Evolutionary conservation across 495 filamentous ascomycete genomes (phyloP), one percentile per base, ranked within the genome.

Genomic region (Tuber indicum): DNA sequence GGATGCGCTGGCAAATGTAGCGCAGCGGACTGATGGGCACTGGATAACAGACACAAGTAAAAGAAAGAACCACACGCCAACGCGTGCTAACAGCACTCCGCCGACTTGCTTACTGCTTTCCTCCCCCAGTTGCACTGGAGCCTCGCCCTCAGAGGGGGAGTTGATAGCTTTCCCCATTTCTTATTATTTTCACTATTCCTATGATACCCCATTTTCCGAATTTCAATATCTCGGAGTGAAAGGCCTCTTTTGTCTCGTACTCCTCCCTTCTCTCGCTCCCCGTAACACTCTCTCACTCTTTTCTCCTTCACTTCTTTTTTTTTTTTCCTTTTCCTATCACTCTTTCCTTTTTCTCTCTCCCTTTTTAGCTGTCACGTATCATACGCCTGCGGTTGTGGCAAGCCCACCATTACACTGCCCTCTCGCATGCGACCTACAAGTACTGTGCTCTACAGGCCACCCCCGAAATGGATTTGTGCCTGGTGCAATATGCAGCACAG

Each of bases 61-160:
- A 62, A 5, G n/a, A 14, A 62, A 3, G 58, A 66, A 75, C 73
- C 71, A 79, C 71, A 77, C 76, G 58, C 58, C 58, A 66, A 66
- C 58, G 58, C 58, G 58, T 66, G 9, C 76, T 52, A 75, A 80
- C 78, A 80, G 73, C 78, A 79, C 74, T 79, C 58, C 58, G 78
- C 78, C 77, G 77, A 80, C 78, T 71, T 66, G 79, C 78, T 76
- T 46, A 79, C 75, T 73, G 74, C 75, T 76, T 79, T 80, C 75
- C 73, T 77, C 76, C 72, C 47, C 32, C 58, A 12, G 10, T 32
- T 32, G n/a, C 12, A 9, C 52, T 58, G 7, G 52, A 58, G 52
- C 12, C 26, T 66, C 16, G 58, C 58, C 58, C 14, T 32, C 58
- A 32, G 58, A 66, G 58, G 26, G 58, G 76, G 42, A 0, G 42